Evolutionary conservation across 2,329 filamentous ascomycete genomes (phyloP).

Genomic region (Penicillium verrucosum): DNA sequence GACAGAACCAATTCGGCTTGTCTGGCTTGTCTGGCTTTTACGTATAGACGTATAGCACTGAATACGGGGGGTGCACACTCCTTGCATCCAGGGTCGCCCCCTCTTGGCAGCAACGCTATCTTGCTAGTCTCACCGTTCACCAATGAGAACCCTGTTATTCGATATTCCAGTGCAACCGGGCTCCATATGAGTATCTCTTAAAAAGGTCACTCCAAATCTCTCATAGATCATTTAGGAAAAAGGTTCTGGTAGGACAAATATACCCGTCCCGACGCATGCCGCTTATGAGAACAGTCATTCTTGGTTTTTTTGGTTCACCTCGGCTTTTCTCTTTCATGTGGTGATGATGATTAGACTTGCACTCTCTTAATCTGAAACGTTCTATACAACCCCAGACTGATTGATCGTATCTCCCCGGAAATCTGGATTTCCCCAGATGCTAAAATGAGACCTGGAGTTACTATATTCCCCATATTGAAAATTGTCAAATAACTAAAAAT

Average conservation of each 20-base stretch:
- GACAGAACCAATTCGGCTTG: background rate
- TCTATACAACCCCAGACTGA: background rate
- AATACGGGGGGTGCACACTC: background rate
- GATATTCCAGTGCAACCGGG: background rate
- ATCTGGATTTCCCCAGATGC: conserved; percentile 3
- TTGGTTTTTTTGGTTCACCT: background rate
- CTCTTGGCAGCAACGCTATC: background rate
- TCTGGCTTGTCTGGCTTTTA: background rate
- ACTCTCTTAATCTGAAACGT: background rate
- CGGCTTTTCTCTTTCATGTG: conserved; percentile 4
- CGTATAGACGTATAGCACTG: background rate
- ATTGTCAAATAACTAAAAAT: background rate
- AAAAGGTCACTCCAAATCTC: background rate
- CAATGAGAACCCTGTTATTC: background rate
- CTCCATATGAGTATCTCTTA: background rate
- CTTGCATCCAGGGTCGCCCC: background rate
- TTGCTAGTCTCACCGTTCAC: background rate
- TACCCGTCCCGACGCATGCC: background rate
- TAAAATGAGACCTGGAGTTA: background rate
- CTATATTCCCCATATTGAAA: background rate
- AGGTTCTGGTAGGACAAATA: background rate
- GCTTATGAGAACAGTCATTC: background rate
- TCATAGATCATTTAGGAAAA: background rate
- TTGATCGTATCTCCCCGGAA: background rate
- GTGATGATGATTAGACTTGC: no score